Conservation (phyloP, 805 yeast species). For the Yarrowia keelungensis region DNA sequence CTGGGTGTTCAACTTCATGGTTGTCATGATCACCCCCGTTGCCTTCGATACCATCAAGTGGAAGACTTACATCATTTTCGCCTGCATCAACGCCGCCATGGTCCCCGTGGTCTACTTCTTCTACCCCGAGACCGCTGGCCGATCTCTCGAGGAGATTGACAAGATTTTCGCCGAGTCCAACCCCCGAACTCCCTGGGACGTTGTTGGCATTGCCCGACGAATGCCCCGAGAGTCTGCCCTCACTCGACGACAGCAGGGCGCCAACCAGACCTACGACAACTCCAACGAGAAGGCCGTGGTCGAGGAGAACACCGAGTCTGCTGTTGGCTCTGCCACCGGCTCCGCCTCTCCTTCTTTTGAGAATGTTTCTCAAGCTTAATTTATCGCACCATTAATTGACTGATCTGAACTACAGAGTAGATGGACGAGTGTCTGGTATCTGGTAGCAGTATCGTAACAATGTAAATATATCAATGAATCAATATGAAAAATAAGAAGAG, state of each 20-base stretch:
- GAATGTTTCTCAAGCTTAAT: conserved; percentile 35
- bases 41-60: conserved; percentile 37
- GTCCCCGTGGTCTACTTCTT: conserved; percentile 39
- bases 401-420: too few relatives aligned
- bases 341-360: conserved; percentile 40
- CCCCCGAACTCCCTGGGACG: conserved; percentile 55
- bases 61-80: conserved; percentile 31
- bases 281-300: conserved; percentile 29
- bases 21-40: conserved; percentile 35
- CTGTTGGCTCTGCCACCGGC: conserved; percentile 37
- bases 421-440: too few relatives aligned
- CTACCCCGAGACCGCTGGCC: conserved; percentile 39
- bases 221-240: conserved; percentile 51
- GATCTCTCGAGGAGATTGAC: conserved; percentile 38
- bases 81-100: conserved; percentile 39
- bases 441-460: too few relatives aligned
- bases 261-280: conserved; percentile 41
- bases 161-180: conserved; percentile 44
- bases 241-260: conserved; percentile 12
- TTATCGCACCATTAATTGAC: conserved; percentile 10
- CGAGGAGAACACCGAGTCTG: conserved; percentile 30
- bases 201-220: conserved; percentile 51
- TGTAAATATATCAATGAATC: too few relatives aligned
- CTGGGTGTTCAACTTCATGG: conserved; percentile 36
- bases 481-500: too few relatives aligned